Evolutionary conservation across 2,329 filamentous ascomycete species (phyloP).

Genomic region (Coleophoma crateriformis): DNA sequence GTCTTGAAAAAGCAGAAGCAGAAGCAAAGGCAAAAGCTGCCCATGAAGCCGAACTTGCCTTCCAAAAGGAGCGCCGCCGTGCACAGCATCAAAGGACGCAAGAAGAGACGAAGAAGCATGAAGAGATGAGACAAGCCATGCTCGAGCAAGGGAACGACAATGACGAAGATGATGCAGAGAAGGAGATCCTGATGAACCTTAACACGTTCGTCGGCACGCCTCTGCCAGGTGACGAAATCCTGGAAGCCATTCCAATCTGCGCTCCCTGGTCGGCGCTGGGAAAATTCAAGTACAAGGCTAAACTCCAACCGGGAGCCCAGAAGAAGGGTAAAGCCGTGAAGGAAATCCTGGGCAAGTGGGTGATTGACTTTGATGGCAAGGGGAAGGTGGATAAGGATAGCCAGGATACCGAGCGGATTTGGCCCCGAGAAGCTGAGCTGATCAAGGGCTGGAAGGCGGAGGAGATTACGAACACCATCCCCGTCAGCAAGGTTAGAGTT

Average conservation of each 20-base stretch:
- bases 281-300: constrained; percentile 87
- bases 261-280: constrained; percentile 59
- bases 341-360: constrained; percentile 83
- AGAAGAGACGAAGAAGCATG: constrained; percentile 69
- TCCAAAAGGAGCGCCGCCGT: constrained; percentile 67
- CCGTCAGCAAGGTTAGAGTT: constrained; percentile 73
- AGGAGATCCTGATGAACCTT: constrained; percentile 40
- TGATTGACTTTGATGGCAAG: constrained; percentile 50
- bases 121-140: constrained; percentile 59
- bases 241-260: constrained; percentile 60
- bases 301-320: constrained; percentile 80
- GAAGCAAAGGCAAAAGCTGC: constrained; percentile 62
- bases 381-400: constrained; percentile 55
- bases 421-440: constrained; percentile 80
- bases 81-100: constrained; percentile 77
- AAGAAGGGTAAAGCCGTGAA: constrained; percentile 96
- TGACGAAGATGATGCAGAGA: constrained; percentile 53
- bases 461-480: constrained; percentile 75
- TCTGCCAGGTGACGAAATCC: constrained; percentile 74
- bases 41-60: constrained; percentile 66
- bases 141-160: constrained; percentile 54
- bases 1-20: constrained; percentile 61
- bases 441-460: constrained; percentile 75
- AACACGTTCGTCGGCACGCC: constrained; percentile 75
- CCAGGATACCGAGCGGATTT: constrained; percentile 67